A percentile compares a stretch with the other conserved stretches of the same genome.
phyloP scores from a whole-genome alignment of 2,329 filamentous ascomycete species.

The Aspergillus transmontanensis region DNA sequence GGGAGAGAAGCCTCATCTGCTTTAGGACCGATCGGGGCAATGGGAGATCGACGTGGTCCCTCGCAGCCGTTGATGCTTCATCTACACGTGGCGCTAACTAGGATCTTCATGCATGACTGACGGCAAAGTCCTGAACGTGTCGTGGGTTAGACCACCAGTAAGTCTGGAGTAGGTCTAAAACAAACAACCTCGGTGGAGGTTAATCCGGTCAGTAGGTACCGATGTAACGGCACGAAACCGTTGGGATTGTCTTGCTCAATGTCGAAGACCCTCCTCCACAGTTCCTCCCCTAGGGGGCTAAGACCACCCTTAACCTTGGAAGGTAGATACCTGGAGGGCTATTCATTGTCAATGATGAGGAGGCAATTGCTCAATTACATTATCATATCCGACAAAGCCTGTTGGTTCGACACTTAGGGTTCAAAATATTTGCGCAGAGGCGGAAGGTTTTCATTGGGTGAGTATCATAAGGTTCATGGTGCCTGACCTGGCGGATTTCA shows the following conservation, averaged over 20 bases:
- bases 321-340: neutral
- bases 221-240: constrained; percentile 2
- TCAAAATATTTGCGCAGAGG: neutral
- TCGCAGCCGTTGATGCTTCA: constrained; percentile 42
- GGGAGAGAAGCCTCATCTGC: constrained; percentile 20
- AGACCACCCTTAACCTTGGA: neutral
- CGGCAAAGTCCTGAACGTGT: constrained; percentile 4
- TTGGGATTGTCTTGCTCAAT: neutral
- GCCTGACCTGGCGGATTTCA: neutral
- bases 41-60: constrained; percentile 42
- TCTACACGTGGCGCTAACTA: constrained; percentile 42
- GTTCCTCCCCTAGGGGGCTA: neutral
- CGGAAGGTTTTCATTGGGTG: neutral
- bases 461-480: constrained; percentile 1
- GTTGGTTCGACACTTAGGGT: neutral
- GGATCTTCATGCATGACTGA: constrained; percentile 39
- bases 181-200: neutral
- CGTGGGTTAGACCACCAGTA: neutral
- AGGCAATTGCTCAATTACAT: constrained; percentile 4
- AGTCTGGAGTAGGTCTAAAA: neutral
- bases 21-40: constrained; percentile 31
- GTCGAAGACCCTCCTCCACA: neutral
- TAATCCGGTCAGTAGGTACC: neutral
- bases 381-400: neutral
- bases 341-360: constrained; percentile 2